A percentile compares a stretch with the other conserved stretches of the same genome.
Conservation (phyloP, 768 basidiomycete genomes). For the Naematelia aurantialba region DNA sequence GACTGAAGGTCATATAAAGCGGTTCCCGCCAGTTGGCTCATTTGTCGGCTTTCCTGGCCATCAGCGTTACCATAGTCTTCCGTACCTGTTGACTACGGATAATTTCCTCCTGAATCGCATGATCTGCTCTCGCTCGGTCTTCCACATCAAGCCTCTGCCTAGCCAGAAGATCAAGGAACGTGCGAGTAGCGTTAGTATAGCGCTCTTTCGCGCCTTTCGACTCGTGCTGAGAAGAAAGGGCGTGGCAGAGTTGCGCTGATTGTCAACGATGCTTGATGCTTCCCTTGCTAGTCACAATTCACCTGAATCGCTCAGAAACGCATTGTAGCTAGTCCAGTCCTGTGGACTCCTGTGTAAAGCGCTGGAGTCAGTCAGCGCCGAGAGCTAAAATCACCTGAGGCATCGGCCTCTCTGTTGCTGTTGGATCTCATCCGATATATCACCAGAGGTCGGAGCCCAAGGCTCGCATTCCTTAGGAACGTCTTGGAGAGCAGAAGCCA, state of each 20-base stretch:
- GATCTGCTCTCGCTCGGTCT: neutral
- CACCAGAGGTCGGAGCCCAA: constrained; percentile 17
- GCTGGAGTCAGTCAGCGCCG: constrained; percentile 10
- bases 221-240: constrained; percentile 10
- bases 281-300: constrained; percentile 4
- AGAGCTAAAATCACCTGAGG: neutral
- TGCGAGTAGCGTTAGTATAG: neutral
- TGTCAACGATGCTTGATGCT: neutral
- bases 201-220: neutral
- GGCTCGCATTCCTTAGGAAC: constrained; percentile 36
- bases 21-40: neutral
- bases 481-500: constrained; percentile 35
- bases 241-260: constrained; percentile 42
- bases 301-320: constrained; percentile 44
- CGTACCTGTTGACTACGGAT: neutral
- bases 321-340: constrained; percentile 48
- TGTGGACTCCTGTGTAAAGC: constrained; percentile 47
- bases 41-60: neutral
- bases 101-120: neutral
- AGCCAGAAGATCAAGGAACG: neutral
- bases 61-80: neutral
- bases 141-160: neutral
- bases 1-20: neutral
- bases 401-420: neutral
- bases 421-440: neutral